Base-by-base conservation (phyloP, 371 early-diverging fungal genomes). In the Mucor racemosus region DNA sequence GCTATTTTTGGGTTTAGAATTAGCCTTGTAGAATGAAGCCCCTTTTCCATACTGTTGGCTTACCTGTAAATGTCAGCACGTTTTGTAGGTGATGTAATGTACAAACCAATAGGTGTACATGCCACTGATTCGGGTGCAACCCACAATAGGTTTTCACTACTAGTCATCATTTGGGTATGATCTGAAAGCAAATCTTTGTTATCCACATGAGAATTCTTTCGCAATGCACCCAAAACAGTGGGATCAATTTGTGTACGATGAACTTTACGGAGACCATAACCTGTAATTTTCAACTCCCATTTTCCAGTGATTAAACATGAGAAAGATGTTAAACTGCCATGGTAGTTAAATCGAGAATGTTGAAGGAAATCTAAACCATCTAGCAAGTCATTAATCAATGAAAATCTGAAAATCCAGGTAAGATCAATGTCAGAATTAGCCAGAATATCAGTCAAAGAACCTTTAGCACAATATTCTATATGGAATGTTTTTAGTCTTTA, bases 361-460 rank as follows among this genome's bases (percentile, higher is more conserved):
- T 84, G 82, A n/a, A 84, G 67, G 48, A 84, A 84, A 33, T 75
- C 79, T 76, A 82, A 15, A 71, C 76, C 76, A 21, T 76, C 67
- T 5, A 82, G 69, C 1, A 84, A 61, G 62, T 84, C 84, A 21
- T 80, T 77, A 42, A 84, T 82, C 31, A 84, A 72, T 1, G 82
- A 82, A 50, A 82, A 82, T 60, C 78, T 78, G 64, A 82, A 84
- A 1, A 82, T 76, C 84, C 84, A 84, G 4, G 79, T 65, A n/a
- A 84, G 68, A 57, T 78, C 75, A 58, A 80, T 73, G 39, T 84
- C 82, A 14, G 64, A 39, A 60, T 84, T 81, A 59, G 79, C 76
- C 39, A 82, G 42, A 0, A 84, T 62, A 15, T 79, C 73, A 2
- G 73, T 74, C 11, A 84, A 53, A 0, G 80, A 69, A 4, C 84